These are phyloP conservation scores for Ascochyta rabiei DNA, from an alignment of 2,329 filamentous ascomycete genomes.

Conservation along the genomic window DNA sequence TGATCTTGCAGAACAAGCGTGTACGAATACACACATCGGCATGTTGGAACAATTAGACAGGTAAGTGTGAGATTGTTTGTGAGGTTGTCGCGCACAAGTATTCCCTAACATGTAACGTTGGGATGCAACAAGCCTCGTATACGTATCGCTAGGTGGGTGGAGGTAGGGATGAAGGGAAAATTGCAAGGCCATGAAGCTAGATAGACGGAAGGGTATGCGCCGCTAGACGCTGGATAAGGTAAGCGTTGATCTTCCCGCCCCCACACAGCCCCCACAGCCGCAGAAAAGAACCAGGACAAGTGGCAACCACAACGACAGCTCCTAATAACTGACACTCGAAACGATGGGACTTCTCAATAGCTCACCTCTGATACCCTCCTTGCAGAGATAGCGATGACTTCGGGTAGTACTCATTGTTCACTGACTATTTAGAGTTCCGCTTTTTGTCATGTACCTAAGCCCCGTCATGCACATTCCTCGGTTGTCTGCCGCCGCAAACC, in stretches of 20 bases:
- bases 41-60: not conserved
- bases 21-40: not conserved
- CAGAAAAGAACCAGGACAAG: too few relatives aligned
- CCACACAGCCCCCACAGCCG: not conserved
- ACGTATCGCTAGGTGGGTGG: not conserved
- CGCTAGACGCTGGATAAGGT: not conserved
- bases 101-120: slow-evolving; percentile 1
- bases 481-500: not conserved
- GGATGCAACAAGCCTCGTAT: not conserved
- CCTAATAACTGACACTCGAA: not conserved
- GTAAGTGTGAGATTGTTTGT: not conserved
- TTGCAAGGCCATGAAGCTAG: not conserved
- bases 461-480: slow-evolving; percentile 5
- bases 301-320: not conserved
- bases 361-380: too few relatives aligned
- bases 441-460: not conserved
- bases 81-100: too few relatives aligned
- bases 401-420: not conserved
- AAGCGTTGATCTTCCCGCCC: not conserved
- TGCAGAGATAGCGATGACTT: too few relatives aligned
- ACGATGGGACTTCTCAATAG: not conserved
- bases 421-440: not conserved
- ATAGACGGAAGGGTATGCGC: not conserved
- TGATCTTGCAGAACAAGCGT: not conserved
- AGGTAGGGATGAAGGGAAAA: not conserved